Evolutionary conservation across 2,329 filamentous ascomycete genomes (phyloP), one percentile per base, ranked within the genome.

Genomic region (Aureobasidium namibiae): DNA sequence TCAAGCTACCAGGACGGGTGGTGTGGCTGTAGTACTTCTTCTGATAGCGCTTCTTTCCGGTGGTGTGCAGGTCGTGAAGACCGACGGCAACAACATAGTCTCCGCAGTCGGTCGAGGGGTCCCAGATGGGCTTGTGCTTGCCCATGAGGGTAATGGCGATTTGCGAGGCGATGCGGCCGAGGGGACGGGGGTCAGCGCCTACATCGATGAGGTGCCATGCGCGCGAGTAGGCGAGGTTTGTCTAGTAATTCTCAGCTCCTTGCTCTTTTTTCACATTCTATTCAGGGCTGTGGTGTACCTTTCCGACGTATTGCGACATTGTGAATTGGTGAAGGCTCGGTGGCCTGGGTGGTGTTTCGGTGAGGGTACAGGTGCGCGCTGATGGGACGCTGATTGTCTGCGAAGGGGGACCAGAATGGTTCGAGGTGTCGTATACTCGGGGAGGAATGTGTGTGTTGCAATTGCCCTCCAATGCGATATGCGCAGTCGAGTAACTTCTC

Each of bases 51-150:
- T 99, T 99, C 73, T 89, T 89, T 65, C 94, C 94, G 8, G 94
- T 97, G 1, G 86, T 87, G 77, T 92, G 86, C 52, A 99, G 80
- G 49, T 92, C 86, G 41, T 88, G 83, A 79, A 94, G 97, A 73
- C 91, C 87, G 38, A 90, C 90, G 54, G 94, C 92, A 1, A 99
- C 92, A 13, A 99, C 92, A 75, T 99, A 99, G 83, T 99, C 94
- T 67, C 94, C 94, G 81, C 94, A 97, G 80, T 99, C 94, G 62
- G 92, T 96, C 23, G 91, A 96, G 1, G 94, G 94, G 76, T 97
- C 90, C 78, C 86, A 99, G 74, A 94, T 96, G 23, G 94, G 94
- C 78, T 99, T 99, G 82, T 99, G 88, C 81, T 99, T 99, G 77
- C 94, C 94, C 92, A 97, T 96, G 56, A 96, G 84, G 62, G 90